Evolutionary conservation across 1,139 yeast species (phyloP).

Genomic region (Magnusiomyces suaveolens): DNA sequence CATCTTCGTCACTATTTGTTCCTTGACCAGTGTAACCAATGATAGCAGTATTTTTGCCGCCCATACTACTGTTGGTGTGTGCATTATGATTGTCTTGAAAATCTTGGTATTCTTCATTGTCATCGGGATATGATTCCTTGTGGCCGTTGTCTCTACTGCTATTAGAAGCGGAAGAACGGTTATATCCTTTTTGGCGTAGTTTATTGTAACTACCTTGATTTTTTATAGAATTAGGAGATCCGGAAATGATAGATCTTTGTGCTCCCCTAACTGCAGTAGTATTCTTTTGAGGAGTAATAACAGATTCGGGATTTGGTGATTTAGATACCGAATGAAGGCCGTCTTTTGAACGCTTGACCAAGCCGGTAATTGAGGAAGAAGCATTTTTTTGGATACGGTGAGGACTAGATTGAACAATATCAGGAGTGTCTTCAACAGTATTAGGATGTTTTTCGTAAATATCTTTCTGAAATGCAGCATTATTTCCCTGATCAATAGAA

Average conservation of each 20-base stretch:
- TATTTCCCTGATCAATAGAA: background rate
- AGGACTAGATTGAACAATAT: background rate
- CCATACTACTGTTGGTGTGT: background rate
- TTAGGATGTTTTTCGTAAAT: background rate
- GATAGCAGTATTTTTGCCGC: background rate
- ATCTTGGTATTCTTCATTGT: background rate
- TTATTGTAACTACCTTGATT: background rate
- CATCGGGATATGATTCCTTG: conserved; percentile 12
- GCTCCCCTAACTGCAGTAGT: too few species aligned
- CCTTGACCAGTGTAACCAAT: background rate
- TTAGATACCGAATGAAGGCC: too few species aligned
- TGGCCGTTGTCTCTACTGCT: conserved; percentile 25
- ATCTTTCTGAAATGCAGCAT: background rate
- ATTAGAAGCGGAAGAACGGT: conserved; percentile 11
- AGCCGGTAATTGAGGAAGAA: background rate
- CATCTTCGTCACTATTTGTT: background rate
- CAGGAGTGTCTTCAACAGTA: background rate
- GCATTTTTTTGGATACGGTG: background rate
- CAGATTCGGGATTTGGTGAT: background rate
- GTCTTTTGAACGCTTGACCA: too few species aligned
- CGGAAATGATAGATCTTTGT: background rate
- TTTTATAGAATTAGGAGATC: background rate
- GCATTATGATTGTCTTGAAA: background rate
- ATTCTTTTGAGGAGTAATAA: too few species aligned
- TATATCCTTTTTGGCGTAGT: background rate